Conservation (phyloP, 2,329 filamentous ascomycete species). For the Phialocephala sp. region DNA sequence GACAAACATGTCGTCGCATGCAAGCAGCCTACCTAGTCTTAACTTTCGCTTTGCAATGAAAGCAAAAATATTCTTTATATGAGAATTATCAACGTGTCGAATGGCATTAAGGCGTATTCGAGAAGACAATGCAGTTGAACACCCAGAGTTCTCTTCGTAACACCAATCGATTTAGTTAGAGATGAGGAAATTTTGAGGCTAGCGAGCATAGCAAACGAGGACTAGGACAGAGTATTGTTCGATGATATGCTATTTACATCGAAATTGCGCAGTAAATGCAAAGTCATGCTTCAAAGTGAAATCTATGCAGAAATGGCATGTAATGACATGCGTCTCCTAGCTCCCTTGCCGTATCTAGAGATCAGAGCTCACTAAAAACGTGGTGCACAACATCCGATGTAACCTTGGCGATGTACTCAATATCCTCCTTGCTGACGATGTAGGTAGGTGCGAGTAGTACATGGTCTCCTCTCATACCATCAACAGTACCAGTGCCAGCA, state of each 20-base stretch:
- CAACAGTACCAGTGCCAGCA: constrained; percentile 59
- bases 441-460: constrained; percentile 66
- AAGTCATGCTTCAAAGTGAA: constrained; percentile 1
- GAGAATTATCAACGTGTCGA: not conserved
- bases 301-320: not conserved
- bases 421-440: constrained; percentile 57
- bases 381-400: constrained; percentile 32
- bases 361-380: constrained; percentile 32
- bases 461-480: constrained; percentile 65
- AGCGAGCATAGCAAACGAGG: not conserved
- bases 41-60: too few species aligned
- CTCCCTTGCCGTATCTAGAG: constrained; percentile 11
- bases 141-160: not conserved
- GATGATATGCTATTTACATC: not conserved
- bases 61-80: too few species aligned
- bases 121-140: not conserved
- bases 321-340: not conserved
- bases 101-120: not conserved
- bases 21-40: too few species aligned
- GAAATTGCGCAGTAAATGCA: not conserved
- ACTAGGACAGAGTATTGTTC: not conserved
- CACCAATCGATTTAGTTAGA: not conserved
- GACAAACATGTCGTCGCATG: too few species aligned
- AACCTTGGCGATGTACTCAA: constrained; percentile 58
- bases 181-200: not conserved